phyloP scores from a whole-genome alignment of 2,329 filamentous ascomycete species.

The Nemania sp. region DNA sequence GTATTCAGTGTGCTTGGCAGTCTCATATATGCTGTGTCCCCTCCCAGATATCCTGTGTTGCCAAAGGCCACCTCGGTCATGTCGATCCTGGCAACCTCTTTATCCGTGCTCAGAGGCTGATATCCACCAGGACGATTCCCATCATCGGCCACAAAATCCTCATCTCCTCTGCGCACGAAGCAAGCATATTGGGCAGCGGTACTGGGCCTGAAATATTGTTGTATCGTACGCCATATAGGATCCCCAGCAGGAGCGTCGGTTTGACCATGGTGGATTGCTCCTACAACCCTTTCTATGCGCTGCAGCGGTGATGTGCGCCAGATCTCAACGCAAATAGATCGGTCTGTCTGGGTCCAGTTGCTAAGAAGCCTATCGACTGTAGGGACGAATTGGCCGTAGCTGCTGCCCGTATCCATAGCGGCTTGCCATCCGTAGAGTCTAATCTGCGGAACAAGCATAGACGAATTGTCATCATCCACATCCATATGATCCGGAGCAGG shows the following conservation, averaged over 20 bases:
- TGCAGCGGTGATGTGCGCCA: conserved; percentile 10
- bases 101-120: conserved; percentile 19
- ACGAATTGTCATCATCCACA: not conserved
- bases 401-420: not conserved
- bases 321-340: conserved; percentile 26
- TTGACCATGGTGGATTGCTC: conserved; percentile 11
- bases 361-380: conserved; percentile 26
- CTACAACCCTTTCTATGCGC: conserved; percentile 13
- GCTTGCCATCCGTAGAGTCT: conserved; percentile 27
- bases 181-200: not conserved
- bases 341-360: conserved; percentile 14
- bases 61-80: no score
- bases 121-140: conserved; percentile 15
- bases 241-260: not conserved
- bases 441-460: not conserved
- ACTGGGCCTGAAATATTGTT: conserved; percentile 13
- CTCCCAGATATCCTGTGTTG: no score
- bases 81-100: conserved; percentile 24
- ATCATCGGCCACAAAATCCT: no score
- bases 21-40: conserved; percentile 33
- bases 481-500: no score
- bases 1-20: conserved; percentile 8
- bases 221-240: conserved; percentile 12
- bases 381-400: conserved; percentile 17
- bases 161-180: conserved; percentile 28